Base-by-base conservation (phyloP, 352 stramenopile genomes). In the Phytophthora kernoviae region DNA sequence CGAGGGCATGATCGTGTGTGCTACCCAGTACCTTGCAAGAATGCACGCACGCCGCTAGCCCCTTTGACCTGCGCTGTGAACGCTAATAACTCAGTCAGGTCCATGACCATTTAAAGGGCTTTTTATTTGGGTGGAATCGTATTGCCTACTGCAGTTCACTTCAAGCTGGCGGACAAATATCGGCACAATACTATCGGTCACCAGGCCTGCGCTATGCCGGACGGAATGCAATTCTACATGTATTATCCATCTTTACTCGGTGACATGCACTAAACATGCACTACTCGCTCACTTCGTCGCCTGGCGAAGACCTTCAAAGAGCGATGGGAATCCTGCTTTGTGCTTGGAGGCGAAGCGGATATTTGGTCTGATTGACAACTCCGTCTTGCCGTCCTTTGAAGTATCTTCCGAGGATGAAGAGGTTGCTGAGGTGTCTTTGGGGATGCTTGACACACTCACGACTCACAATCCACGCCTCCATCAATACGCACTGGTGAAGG, bases 271-370 rank as follows among this genome's bases (percentile, higher is more conserved):
- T 26, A 54, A 41, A 10, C 37, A n/a, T 44, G 49, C 12, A 20
- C 40, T 37, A 34, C 12, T 10, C 37, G 11, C 6, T 58, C 49
- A 75, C 22, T 73, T 73, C 12, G 56, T 32, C 55, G 49, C n/a
- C 17, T 45, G 52, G 44, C 62, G 62, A 20, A 79, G 51, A 4
- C 59, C 62, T 18, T 74, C 62, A 18, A 81, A 72, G 43, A 90
- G 76, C 40, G 76, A 82, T 30, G 77, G 67, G 44, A 87, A 81
- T 10, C 54, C 70, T 7, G 63, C 45, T 22, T 39, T 59, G 48
- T 87, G 66, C 49, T 83, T 83, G 22, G 84, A 81, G 15, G 74
- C 68, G 50, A 93, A 93, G 36, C 71, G 79, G 47, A 88, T 87
- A 41, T 79, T 88, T n/a, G 79, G 79, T n/a, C 77, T 75, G 43